Conservation (phyloP, 495 filamentous ascomycete species). For the Tuber calosporum region DNA sequence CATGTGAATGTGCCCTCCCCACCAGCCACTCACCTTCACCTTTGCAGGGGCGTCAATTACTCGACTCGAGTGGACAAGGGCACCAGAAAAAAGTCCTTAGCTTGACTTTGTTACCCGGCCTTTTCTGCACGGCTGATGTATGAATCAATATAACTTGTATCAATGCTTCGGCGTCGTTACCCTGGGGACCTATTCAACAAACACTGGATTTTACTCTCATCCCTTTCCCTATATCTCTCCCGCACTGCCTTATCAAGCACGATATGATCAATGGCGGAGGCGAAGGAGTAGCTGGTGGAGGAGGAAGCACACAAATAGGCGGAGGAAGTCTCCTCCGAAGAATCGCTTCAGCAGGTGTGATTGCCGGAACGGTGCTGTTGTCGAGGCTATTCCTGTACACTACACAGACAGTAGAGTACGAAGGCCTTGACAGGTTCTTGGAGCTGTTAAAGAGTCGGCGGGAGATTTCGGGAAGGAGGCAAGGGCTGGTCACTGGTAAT, state of each 20-base stretch:
- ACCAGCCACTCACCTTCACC: no score
- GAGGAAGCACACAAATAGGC: neutral
- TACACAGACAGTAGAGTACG: conserved; percentile 44
- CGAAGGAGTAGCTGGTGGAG: neutral
- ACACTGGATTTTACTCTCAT: neutral
- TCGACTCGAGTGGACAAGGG: no score
- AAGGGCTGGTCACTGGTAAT: conserved; percentile 79
- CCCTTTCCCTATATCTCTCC: neutral
- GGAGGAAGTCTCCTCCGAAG: conserved; percentile 18
- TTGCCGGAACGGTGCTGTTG: conserved; percentile 22
- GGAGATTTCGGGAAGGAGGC: conserved; percentile 27
- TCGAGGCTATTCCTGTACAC: conserved; percentile 33
- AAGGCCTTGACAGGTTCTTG: conserved; percentile 57
- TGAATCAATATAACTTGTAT: no score
- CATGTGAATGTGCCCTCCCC: neutral
- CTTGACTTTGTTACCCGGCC: neutral
- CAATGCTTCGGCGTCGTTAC: neutral
- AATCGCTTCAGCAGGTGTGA: conserved; percentile 21
- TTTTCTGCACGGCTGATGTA: neutral
- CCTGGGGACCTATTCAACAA: neutral
- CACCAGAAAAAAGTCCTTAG: neutral
- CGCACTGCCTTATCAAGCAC: neutral
- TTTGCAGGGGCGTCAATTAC: neutral
- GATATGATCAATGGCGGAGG: neutral
- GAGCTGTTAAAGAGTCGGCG: conserved; percentile 53